Conservation (phyloP, 208 protist genomes). For the Herpetomonas samuelpessoai region DNA sequence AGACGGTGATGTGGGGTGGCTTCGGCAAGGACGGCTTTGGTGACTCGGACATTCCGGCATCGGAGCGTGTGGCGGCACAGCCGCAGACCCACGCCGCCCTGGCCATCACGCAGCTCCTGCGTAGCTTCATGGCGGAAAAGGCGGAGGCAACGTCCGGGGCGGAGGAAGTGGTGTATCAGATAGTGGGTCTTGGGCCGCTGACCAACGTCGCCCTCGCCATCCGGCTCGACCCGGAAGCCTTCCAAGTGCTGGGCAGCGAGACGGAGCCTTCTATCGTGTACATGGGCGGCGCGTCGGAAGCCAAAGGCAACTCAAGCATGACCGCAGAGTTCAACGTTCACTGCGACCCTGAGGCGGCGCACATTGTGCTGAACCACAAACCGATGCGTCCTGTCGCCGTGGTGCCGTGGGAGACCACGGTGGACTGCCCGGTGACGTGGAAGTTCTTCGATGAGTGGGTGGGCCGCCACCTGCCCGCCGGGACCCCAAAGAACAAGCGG, state of each 20-base stretch:
- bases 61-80: slow-evolving; percentile 29
- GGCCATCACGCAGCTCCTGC: slow-evolving; percentile 61
- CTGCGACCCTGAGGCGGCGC: slow-evolving; percentile 84
- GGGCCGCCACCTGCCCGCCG: slow-evolving; percentile 12
- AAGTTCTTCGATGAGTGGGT: slow-evolving; percentile 71
- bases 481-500: slow-evolving; percentile 33
- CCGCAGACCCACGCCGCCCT: slow-evolving; percentile 48
- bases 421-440: slow-evolving; percentile 78
- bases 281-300: slow-evolving; percentile 75
- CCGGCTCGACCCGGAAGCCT: slow-evolving; percentile 48
- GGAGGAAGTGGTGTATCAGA: slow-evolving; percentile 49
- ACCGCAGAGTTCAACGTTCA: slow-evolving; percentile 86
- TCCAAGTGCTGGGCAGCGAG: slow-evolving; percentile 60
- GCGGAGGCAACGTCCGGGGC: not conserved
- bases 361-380: slow-evolving; percentile 66
- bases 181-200: slow-evolving; percentile 68
- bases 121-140: slow-evolving; percentile 22
- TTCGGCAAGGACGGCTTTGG: slow-evolving; percentile 81
- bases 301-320: slow-evolving; percentile 80
- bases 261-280: slow-evolving; percentile 59
- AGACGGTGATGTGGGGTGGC: slow-evolving; percentile 76
- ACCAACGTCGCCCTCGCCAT: slow-evolving; percentile 81
- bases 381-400: slow-evolving; percentile 50
- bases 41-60: slow-evolving; percentile 57
- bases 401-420: slow-evolving; percentile 76